phyloP scores from a whole-genome alignment of 176 grass and related monocot species.

The barley (Hordeum vulgare) region MorexV3_pseudomolecules_assembly NC_058521.1:598570024-598570523 shows the following conservation, averaged over 20 bases:
- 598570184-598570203: constrained; percentile 6
- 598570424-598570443: background rate
- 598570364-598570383: background rate
- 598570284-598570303: too few relatives aligned
- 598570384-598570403: background rate
- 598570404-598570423: background rate
- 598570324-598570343: too few relatives aligned
- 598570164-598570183: constrained; percentile 3
- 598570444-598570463: background rate
- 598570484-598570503: background rate
- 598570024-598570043: background rate
- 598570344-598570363: background rate
- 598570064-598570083: background rate
- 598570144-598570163: background rate
- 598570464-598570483: background rate
- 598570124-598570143: constrained; percentile 17
- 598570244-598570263: background rate
- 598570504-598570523: too few relatives aligned
- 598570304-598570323: too few relatives aligned
- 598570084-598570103: background rate
- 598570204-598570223: constrained; percentile 25
- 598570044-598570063: background rate
- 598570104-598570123: background rate
- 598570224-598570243: background rate
- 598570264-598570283: too few relatives aligned